Conservation (phyloP, 2,329 filamentous ascomycete species). For the Talaromyces sp. region DNA sequence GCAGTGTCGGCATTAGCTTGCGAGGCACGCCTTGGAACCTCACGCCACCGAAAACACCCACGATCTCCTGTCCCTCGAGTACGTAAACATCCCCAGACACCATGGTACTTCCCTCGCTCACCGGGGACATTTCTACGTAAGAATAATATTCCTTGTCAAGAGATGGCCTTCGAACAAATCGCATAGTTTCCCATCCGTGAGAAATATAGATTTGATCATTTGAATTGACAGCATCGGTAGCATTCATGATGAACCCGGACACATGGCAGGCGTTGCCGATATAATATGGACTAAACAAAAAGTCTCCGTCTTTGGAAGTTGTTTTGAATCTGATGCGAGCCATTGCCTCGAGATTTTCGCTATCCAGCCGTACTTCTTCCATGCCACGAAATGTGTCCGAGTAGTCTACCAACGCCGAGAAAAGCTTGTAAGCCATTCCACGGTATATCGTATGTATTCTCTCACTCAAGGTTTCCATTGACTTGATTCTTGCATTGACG, state of each 20-base stretch:
- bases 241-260: constrained; percentile 34
- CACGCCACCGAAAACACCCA: background rate
- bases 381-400: constrained; percentile 26
- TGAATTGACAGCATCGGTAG: constrained; percentile 22
- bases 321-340: constrained; percentile 5
- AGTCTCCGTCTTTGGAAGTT: constrained; percentile 2
- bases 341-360: constrained; percentile 19
- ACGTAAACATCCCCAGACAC: constrained; percentile 11
- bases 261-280: constrained; percentile 30
- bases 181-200: constrained; percentile 29
- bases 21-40: constrained; percentile 14
- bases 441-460: constrained; percentile 16
- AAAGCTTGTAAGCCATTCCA: constrained; percentile 32
- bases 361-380: constrained; percentile 30
- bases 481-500: constrained; percentile 10
- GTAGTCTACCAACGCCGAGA: constrained; percentile 28
- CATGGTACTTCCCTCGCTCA: constrained; percentile 19
- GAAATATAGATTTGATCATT: constrained; percentile 27
- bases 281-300: constrained; percentile 21
- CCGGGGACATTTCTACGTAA: constrained; percentile 27
- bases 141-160: constrained; percentile 21
- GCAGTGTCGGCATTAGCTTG: constrained; percentile 2
- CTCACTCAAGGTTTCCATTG: constrained; percentile 9
- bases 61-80: constrained; percentile 20
- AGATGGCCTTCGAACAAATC: constrained; percentile 27